Percentiles rank a stretch among this genome's conserved stretches.
phyloP scores from a whole-genome alignment of 371 early-diverging fungal species.

The Fennellomyces sp. region DNA sequence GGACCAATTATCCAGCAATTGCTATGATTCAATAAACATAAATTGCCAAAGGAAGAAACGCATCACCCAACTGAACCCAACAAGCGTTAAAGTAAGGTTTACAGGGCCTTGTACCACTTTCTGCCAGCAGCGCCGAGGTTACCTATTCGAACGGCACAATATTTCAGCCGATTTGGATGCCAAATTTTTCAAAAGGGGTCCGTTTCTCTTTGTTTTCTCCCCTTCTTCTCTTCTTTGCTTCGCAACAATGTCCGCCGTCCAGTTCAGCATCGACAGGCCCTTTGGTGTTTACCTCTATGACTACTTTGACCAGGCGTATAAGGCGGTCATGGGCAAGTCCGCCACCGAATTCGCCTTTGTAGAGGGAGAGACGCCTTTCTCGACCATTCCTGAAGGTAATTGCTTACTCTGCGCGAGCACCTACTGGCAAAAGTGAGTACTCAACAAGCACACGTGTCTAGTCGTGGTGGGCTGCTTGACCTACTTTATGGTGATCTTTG shows the following conservation, averaged over 20 bases:
- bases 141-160: too few relatives aligned
- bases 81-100: too few relatives aligned
- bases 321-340: slow-evolving; percentile 39
- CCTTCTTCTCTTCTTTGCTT: background rate
- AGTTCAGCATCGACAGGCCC: slow-evolving; percentile 32
- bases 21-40: too few relatives aligned
- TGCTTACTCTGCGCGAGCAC: too few relatives aligned
- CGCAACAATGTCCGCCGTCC: slow-evolving; percentile 14
- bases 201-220: background rate
- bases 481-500: slow-evolving; percentile 75
- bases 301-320: slow-evolving; percentile 49
- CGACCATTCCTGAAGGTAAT: slow-evolving; percentile 32
- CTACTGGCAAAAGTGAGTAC: too few relatives aligned
- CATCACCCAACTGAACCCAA: too few relatives aligned
- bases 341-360: slow-evolving; percentile 19
- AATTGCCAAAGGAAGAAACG: too few relatives aligned
- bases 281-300: slow-evolving; percentile 59
- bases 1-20: too few relatives aligned
- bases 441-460: slow-evolving; percentile 11
- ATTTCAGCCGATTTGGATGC: too few relatives aligned
- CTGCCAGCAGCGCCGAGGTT: too few relatives aligned
- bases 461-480: slow-evolving; percentile 54
- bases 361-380: slow-evolving; percentile 22
- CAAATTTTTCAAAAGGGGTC: too few relatives aligned
- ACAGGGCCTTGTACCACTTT: too few relatives aligned